Conservation (phyloP, 495 filamentous ascomycete species). For the Podospora sp. region DNA sequence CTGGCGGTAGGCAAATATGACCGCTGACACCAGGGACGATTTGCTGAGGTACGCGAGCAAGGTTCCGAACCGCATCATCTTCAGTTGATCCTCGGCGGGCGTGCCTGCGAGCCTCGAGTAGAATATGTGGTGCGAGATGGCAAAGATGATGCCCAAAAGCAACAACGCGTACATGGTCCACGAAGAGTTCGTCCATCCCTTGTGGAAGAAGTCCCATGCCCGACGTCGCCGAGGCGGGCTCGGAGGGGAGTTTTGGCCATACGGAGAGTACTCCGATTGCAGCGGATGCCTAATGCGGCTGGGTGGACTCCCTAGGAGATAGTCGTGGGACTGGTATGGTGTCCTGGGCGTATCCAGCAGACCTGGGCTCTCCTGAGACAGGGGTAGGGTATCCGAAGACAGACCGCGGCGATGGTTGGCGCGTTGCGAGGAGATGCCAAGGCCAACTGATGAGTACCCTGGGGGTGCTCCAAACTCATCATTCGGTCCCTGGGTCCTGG, state of each 20-base stretch:
- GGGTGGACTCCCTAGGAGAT: conserved; percentile 15
- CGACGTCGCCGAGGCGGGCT: neutral
- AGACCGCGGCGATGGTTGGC: conserved; percentile 4
- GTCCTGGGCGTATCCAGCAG: conserved; percentile 8
- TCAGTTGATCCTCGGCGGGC: conserved; percentile 34
- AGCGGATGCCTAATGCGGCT: neutral
- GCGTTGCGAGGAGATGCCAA: neutral
- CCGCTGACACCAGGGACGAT: conserved; percentile 29
- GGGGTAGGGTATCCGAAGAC: neutral
- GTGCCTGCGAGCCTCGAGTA: conserved; percentile 27
- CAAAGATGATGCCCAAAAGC: conserved; percentile 27
- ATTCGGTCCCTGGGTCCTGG: neutral
- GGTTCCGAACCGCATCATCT: conserved; percentile 33
- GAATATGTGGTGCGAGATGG: conserved; percentile 30
- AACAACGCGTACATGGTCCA: conserved; percentile 34
- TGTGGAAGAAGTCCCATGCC: conserved; percentile 5
- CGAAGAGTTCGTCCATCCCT: conserved; percentile 23
- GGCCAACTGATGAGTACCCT: conserved; percentile 7
- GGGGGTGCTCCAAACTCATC: neutral
- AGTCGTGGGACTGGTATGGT: conserved; percentile 13
- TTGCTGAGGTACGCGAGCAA: conserved; percentile 33
- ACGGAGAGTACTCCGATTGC: conserved; percentile 11
- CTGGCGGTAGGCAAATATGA: conserved; percentile 36
- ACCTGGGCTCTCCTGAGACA: conserved; percentile 10
- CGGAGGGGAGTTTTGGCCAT: conserved; percentile 2